Conservation (phyloP, 2,329 filamentous ascomycete species). For the Fusarium sp. region DNA sequence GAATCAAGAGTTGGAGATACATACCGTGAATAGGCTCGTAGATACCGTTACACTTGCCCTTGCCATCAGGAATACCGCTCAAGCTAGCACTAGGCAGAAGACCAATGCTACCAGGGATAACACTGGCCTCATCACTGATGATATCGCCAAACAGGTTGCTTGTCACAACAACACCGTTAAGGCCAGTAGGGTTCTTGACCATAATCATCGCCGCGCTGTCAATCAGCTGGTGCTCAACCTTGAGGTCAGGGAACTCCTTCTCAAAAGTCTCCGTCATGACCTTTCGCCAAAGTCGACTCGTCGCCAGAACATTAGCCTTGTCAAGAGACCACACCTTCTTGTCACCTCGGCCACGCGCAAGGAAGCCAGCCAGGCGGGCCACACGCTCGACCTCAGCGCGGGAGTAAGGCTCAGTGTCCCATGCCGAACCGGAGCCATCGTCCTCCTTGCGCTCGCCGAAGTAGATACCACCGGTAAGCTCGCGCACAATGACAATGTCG, state of each 20-base stretch:
- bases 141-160: conserved; percentile 98
- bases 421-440: conserved; percentile 77
- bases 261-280: conserved; percentile 86
- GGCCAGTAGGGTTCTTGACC: conserved; percentile 88
- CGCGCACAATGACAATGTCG: conserved; percentile 92
- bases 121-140: conserved; percentile 92
- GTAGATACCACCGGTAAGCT: conserved; percentile 93
- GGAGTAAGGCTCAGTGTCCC: conserved; percentile 90
- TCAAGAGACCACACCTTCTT: conserved; percentile 85
- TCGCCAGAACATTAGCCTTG: conserved; percentile 97
- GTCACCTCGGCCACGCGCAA: conserved; percentile 79
- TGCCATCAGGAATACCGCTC: conserved; percentile 86
- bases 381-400: conserved; percentile 89
- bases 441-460: conserved; percentile 84
- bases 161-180: conserved; percentile 93
- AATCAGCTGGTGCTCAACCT: conserved; percentile 89
- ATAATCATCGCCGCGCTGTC: conserved; percentile 98
- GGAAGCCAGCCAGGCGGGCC: conserved; percentile 80
- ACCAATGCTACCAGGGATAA: conserved; percentile 91
- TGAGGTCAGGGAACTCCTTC: conserved; percentile 88
- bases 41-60: conserved; percentile 88
- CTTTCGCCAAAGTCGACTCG: conserved; percentile 88
- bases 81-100: conserved; percentile 89
- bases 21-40: conserved; percentile 97
- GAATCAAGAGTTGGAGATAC: conserved; percentile 26